These are phyloP conservation scores for Phytopythium kandeliae DNA, from an alignment of 352 stramenopile genomes.

Conservation along the genomic window DNA sequence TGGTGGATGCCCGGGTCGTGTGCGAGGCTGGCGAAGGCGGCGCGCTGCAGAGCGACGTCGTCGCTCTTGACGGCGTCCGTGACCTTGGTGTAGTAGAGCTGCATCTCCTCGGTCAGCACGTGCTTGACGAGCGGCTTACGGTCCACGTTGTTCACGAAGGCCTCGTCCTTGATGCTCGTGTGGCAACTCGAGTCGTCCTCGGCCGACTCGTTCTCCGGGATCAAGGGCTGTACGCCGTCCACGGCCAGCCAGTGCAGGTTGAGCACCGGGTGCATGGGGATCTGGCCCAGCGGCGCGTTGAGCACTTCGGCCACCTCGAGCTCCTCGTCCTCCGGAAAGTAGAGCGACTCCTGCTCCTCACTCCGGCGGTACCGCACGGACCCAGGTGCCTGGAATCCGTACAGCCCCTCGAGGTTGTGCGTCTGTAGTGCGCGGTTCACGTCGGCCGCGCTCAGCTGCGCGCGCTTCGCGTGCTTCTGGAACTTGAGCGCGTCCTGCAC, in stretches of 20 bases:
- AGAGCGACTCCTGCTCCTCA: slow-evolving; percentile 53
- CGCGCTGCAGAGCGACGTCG: slow-evolving; percentile 66
- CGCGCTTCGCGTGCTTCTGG: slow-evolving; percentile 57
- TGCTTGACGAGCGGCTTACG: slow-evolving; percentile 81
- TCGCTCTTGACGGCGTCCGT: slow-evolving; percentile 76
- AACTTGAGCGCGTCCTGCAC: slow-evolving; percentile 87
- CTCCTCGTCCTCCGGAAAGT: slow-evolving; percentile 72
- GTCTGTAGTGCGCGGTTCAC: slow-evolving; percentile 75
- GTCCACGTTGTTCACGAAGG: slow-evolving; percentile 59
- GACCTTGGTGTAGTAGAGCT: slow-evolving; percentile 87
- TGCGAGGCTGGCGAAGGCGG: slow-evolving; percentile 71
- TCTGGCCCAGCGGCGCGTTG: slow-evolving; percentile 65
- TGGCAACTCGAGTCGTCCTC: slow-evolving; percentile 61
- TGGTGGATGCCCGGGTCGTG: slow-evolving; percentile 87
- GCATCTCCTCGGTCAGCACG: slow-evolving; percentile 87
- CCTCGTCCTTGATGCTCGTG: slow-evolving; percentile 76
- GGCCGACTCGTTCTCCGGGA: slow-evolving; percentile 79
- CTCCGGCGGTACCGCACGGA: slow-evolving; percentile 51
- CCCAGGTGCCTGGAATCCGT: slow-evolving; percentile 60
- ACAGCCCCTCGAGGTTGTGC: slow-evolving; percentile 72
- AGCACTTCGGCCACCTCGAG: slow-evolving; percentile 63
- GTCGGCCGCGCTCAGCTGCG: slow-evolving; percentile 51
- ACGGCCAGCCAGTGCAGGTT: slow-evolving; percentile 84
- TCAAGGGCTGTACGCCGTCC: slow-evolving; percentile 74
- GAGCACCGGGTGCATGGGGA: slow-evolving; percentile 63